A percentile compares a stretch with the other conserved stretches of the same genome.
Evolutionary conservation across 768 basidiomycete species (phyloP).

Genomic region (Psilocybe tampanensis): DNA sequence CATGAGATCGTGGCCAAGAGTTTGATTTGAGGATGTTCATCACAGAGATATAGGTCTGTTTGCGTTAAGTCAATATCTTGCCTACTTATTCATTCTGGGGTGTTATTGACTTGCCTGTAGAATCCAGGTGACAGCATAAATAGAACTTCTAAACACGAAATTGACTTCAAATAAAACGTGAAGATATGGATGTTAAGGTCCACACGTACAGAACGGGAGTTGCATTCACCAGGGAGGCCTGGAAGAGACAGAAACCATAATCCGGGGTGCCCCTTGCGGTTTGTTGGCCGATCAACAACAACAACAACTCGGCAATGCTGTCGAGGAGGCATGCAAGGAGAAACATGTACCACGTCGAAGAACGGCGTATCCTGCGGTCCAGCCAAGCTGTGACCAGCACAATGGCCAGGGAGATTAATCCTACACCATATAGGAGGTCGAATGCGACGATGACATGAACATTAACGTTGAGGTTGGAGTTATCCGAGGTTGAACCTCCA

Average conservation of each 20-base stretch:
- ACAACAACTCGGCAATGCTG: neutral
- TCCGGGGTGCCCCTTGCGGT: neutral
- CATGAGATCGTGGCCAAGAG: neutral
- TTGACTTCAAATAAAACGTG: neutral
- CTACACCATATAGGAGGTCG: neutral
- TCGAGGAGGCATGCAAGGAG: neutral
- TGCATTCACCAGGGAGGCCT: neutral
- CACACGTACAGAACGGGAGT: neutral
- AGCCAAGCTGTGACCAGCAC: neutral
- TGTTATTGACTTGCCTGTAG: neutral
- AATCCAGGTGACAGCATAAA: neutral
- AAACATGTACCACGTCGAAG: constrained; percentile 2
- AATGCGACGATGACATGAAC: neutral
- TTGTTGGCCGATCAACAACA: neutral
- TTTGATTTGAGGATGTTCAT: neutral
- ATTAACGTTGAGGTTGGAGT: neutral
- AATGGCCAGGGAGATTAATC: neutral
- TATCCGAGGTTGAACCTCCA: neutral
- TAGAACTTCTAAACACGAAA: neutral
- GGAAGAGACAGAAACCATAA: neutral
- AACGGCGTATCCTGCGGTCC: neutral
- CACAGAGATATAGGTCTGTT: neutral
- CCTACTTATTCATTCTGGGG: neutral
- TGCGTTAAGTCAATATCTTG: neutral
- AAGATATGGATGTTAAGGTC: neutral